Base-by-base conservation (phyloP, 2,329 filamentous ascomycete species). In the Monilinia fructicola region DNA sequence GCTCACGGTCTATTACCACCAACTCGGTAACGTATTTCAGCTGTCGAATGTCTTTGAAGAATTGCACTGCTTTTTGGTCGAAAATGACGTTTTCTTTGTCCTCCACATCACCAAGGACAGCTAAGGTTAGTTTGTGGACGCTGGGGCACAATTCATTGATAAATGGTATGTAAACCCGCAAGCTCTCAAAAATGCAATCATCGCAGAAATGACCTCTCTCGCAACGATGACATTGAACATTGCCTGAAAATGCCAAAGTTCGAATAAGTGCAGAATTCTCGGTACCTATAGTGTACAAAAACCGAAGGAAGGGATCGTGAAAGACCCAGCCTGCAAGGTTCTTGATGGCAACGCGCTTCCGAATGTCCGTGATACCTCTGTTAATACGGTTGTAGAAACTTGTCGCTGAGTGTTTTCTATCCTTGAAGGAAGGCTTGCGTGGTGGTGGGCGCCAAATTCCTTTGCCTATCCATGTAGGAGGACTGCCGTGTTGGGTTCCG, bases 221-320 rank as follows among this genome's bases (percentile, higher is more conserved):
- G 14, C 16, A 21, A 10, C 11, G 21, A 54, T 31, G 23, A 18
- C 52, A 18, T 5, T 7, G 26, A 31, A 31, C 23, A 4, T 16
- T 3, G 12, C 52, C 52, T 1, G 28, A 6, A 18, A 54, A 54
- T 31, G 21, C 16, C 23, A 54, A 21, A 0, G 31, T 58, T 18
- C 59, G 66, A n/a, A 70, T 48, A 14, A 55, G 52, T 14, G 48
- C 46, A 1, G 69, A 48, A 21, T 70, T 70, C 6, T n/a, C 21
- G 3, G 60, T 46, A 10, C 69, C 68, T 38, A 71, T 71, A 0
- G 60, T 53, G 54, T 67, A 65, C 4, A 69, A 18, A 42, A 68
- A 71, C 35, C 70, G 53, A 1, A 69, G 54, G 54, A 71, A 71
- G 4, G 38, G 55, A n/a, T 69, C 67, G 31, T 64, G 61, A 21